Evolutionary conservation across 2,329 filamentous ascomycete genomes (phyloP).

Genomic region (Stagonosporopsis vannaccii): DNA sequence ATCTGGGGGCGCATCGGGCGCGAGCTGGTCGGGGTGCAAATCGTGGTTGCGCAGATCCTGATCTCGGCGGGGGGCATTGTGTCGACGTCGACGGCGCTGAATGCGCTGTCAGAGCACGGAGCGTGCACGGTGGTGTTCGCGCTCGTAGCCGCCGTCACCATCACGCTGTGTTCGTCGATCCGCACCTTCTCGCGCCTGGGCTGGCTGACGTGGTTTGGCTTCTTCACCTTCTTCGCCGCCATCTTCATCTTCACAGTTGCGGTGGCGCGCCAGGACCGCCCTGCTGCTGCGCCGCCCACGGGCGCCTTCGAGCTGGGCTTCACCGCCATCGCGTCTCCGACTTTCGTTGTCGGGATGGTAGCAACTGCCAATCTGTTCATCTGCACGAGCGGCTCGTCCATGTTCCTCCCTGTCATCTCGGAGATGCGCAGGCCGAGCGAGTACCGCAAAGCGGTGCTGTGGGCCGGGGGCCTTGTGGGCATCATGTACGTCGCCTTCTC

Average conservation of each 20-base stretch:
- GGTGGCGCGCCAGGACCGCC: conserved; percentile 2
- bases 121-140: conserved; percentile 1
- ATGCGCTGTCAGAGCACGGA: neutral
- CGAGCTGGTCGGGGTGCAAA: neutral
- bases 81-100: conserved; percentile 1
- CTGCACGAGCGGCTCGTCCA: conserved; percentile 1
- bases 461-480: neutral
- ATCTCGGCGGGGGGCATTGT: conserved; percentile 4
- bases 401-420: conserved; percentile 5
- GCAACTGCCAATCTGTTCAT: conserved; percentile 1
- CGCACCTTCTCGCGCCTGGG: conserved; percentile 1
- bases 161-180: conserved; percentile 3
- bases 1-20: conserved; percentile 2
- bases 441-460: conserved; percentile 1
- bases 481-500: conserved; percentile 2
- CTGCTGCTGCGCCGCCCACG: neutral
- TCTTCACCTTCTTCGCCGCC: conserved; percentile 3
- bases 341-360: conserved; percentile 1
- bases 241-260: conserved; percentile 7
- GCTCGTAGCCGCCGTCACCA: neutral
- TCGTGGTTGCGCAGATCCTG: neutral
- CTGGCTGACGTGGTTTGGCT: conserved; percentile 5
- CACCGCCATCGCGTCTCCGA: neutral
- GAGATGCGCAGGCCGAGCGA: conserved; percentile 1
- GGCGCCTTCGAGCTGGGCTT: conserved; percentile 2